Base-by-base conservation (phyloP, 371 early-diverging fungal genomes). In the Mortierella sp. region DNA sequence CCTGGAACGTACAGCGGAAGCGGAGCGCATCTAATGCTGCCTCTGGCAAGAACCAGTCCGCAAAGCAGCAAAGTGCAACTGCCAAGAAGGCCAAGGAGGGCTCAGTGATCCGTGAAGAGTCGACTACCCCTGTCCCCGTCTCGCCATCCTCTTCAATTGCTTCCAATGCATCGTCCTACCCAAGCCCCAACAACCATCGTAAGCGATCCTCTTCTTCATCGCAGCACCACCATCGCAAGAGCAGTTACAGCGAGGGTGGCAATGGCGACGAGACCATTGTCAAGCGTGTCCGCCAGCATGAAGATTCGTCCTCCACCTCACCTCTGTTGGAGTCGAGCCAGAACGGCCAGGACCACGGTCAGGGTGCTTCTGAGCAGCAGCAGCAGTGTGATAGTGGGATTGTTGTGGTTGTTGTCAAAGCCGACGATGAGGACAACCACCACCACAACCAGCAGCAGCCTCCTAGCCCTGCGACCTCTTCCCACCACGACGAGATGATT, bases 1-100 rank as follows among this genome's bases (percentile, higher is more conserved):
- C 84, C 21, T 84, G 84, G 84, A 72, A 64, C 50, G 80, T 80
- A 26, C 80, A 80, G 44, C 44, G 81, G 24, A 84, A 84, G 64
- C 78, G 81, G 44, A 78, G 67, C 54, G 53, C 84, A 0, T 75
- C 81, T 13, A 72, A 57, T 34, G 40, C 16, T 31, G 8, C 61
- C 8, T 61, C 67, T 34, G 51, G 57, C 71, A 78, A 76, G 53
- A 34, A 14, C 13, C 72, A 48, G 10, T 57, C 79, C 4, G 11
- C 37, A 26, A 24, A 50, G 24, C 69, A 75, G 59, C 48, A 67
- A 43, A 21, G 48, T 59, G 59, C 34, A 9, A 19, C 10, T 21
- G 37, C 67, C 51, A 76, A 74, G 67, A 79, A 75, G 70, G 50
- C 37, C n/a, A 75, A 69, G n/a, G 77, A 82, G 54, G 28, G 46